Base-by-base conservation (phyloP, 306 rosid species). In the Lathyrus aphaca region DNA sequence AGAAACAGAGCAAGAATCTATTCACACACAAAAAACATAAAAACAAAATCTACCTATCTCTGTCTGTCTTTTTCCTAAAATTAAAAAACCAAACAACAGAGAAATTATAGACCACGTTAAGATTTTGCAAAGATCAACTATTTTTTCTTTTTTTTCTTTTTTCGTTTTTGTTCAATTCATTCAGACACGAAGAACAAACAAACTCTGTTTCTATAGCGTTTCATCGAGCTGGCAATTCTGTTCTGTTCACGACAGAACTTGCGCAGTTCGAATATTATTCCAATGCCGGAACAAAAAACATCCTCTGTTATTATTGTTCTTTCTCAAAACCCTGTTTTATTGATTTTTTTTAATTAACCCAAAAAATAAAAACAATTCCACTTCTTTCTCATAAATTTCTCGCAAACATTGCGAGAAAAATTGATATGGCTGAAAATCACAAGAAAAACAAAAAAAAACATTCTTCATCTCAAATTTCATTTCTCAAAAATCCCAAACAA, bases 211-310 rank as follows among this genome's bases (percentile, higher is more conserved):
- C 15, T 14, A 55, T 35, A 18, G 9, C 73, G 35, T 70, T 23
- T 29, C 62, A 69, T 70, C 77, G 72, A 59, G 62, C 80, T 66
- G 78, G 83, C 80, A 40, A 82, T 77, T 77, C 79, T 74, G 82
- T 79, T 74, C 56, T 74, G 82, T 79, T 74, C 32, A 60, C 14
- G 53, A 4, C 68, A 74, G 79, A 79, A 79, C 68, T 74, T 68
- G 79, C 76, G 54, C 83, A 79, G 79, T 73, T 73, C 82, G 75
- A 73, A 35, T 18, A 78, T 66, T 66, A 17, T 18, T 50, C 58
- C 69, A 46, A 77, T 50, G 69, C 40, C 38, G 69, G 59, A 78
- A 66, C 46, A n/a, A 45, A 46, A n/a, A 25, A 45, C 6, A n/a
- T 15, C 59, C 0, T 2, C 0, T 1, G 37, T 55, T 61, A 25